phyloP scores from a whole-genome alignment of 2,329 filamentous ascomycete genomes.

The Fusarium temperatum region DNA sequence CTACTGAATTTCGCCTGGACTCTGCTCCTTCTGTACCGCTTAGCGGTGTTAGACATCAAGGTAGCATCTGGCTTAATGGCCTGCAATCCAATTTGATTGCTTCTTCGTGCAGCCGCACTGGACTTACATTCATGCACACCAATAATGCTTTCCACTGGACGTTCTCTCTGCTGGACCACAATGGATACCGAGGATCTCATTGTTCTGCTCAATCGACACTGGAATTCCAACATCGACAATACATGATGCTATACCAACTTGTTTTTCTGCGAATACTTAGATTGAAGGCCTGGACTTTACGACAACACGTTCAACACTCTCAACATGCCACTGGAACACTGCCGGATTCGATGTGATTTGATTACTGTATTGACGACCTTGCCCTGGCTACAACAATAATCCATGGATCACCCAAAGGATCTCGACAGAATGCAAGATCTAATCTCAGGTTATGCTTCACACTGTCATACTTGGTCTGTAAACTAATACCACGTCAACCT shows the following conservation, averaged over 20 bases:
- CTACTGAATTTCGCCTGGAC: conserved; percentile 6
- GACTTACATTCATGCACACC: conserved; percentile 14
- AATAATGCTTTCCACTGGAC: conserved; percentile 7
- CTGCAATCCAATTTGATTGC: conserved; percentile 49
- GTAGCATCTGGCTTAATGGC: conserved; percentile 30
- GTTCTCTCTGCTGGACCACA: conserved; percentile 7
- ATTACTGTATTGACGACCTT: conserved; percentile 17
- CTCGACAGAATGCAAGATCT: conserved; percentile 34
- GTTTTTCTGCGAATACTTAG: conserved; percentile 30
- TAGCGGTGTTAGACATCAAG: conserved; percentile 18
- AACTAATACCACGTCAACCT: conserved; percentile 18
- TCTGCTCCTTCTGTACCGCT: conserved; percentile 22
- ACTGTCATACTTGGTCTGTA: conserved; percentile 44
- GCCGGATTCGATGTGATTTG: conserved; percentile 27
- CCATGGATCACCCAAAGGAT: conserved; percentile 21
- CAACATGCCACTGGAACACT: conserved; percentile 2
- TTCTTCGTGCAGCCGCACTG: conserved; percentile 44
- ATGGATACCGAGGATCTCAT: conserved; percentile 23
- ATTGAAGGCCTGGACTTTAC: not conserved
- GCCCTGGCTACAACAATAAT: not conserved
- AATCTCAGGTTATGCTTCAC: not conserved
- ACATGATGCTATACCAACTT: conserved; percentile 36
- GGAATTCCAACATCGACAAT: conserved; percentile 6
- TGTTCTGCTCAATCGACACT: conserved; percentile 18
- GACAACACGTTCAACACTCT: not conserved